Evolutionary conservation across 2,329 filamentous ascomycete species (phyloP), one percentile per base, ranked within the genome.

Genomic region (Trichoderma sp.): DNA sequence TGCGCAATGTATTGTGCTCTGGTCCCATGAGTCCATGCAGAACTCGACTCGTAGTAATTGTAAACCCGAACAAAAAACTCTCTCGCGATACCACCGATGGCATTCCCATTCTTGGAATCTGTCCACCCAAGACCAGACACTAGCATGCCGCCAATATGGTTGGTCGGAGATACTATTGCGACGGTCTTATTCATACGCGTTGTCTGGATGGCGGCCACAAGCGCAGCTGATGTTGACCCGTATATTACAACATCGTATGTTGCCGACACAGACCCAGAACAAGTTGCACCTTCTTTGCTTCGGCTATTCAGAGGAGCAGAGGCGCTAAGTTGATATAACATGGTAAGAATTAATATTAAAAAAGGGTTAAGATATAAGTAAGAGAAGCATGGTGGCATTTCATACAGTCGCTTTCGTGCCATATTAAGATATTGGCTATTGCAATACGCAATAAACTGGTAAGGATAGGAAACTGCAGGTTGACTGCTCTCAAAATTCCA

Each of bases 41-140:
- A 52, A n/a, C 51, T 30, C 11, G 54, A 34, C 7, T 30, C 4
- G 21, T 68, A 68, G 43, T 68, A 59, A 5, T 61, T 32, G 14
- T 61, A 68, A 6, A 68, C 55, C 30, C 55, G 54, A 18, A 7
- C 37, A 21, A 63, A 68, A 26, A 68, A 68, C 65, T 63, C 54
- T 37, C 65, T 58, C 5, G 65, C 56, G 24, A 68, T 68, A 21
- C 68, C 68, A 11, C 52, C 68, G 10, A 69, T 68, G 8, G 65
- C 32, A 16, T 68, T 61, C 16, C 65, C 65, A 39, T 68, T 60
- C 26, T 68, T 68, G 8, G 65, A 69, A 21, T 26, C 73, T 71
- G 34, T 75, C 71, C 28, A 73, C 68, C 59, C 71, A 69, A 54
- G 74, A 60, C 21, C 74, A 52, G 55, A 72, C 49, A 54, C 63